Evolutionary conservation across 2,329 filamentous ascomycete species (phyloP).

Genomic region (Hymenoscyphus fraxineus): DNA sequence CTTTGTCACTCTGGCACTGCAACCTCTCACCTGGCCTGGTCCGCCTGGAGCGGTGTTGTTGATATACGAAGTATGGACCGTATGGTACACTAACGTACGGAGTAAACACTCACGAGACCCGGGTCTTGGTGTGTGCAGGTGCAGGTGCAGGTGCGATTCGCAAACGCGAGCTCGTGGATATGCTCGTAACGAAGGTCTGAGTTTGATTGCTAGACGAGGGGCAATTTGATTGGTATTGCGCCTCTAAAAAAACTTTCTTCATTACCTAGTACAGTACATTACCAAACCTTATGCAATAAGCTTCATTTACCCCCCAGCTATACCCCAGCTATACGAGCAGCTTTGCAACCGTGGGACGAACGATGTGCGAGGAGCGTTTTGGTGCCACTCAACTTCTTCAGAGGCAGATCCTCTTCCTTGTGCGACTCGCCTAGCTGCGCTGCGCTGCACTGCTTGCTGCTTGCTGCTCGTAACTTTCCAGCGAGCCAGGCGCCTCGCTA

Average conservation of each 20-base stretch:
- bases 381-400: not conserved
- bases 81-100: no score
- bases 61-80: no score
- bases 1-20: not conserved
- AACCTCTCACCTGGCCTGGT: no score
- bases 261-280: no score
- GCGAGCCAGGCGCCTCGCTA: not conserved
- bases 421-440: not conserved
- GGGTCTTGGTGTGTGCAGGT: not conserved
- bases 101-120: not conserved
- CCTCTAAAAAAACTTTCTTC: not conserved
- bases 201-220: not conserved
- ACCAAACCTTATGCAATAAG: slow-evolving; percentile 1
- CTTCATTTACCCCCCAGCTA: not conserved
- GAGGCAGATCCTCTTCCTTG: not conserved
- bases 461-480: not conserved
- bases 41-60: no score
- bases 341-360: not conserved
- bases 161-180: not conserved
- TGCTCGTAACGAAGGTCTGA: not conserved
- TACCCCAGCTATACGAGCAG: not conserved
- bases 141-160: not conserved
- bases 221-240: not conserved
- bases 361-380: not conserved
- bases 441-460: not conserved